Evolutionary conservation across 2,329 filamentous ascomycete species (phyloP).

Genomic region (Phoma sp.): DNA sequence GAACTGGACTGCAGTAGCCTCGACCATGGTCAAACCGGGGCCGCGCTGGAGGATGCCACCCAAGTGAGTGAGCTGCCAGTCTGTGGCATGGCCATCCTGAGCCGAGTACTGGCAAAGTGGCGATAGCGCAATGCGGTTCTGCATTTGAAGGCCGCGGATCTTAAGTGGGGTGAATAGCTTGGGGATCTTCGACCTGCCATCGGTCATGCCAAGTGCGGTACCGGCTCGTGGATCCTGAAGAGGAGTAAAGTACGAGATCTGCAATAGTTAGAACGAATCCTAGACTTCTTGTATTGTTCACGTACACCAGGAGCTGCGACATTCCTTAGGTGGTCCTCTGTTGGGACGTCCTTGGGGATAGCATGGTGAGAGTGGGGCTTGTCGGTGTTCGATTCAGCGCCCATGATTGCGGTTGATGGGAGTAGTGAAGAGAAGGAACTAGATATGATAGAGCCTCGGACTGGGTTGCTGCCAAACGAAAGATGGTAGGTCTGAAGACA

Average conservation of each 20-base stretch:
- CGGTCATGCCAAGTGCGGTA: constrained; percentile 56
- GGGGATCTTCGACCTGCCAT: constrained; percentile 60
- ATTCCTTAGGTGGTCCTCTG: constrained; percentile 50
- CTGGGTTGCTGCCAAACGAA: constrained; percentile 8
- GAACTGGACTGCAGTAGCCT: constrained; percentile 77
- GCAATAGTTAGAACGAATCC: constrained; percentile 12
- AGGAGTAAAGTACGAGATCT: constrained; percentile 59
- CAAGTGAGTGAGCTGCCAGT: constrained; percentile 84
- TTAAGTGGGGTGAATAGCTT: constrained; percentile 67
- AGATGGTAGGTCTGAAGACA: constrained; percentile 1
- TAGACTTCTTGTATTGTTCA: background rate
- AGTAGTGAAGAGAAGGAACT: background rate
- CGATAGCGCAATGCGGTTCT: constrained; percentile 68
- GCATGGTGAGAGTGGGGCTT: constrained; percentile 44
- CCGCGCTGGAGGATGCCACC: constrained; percentile 81
- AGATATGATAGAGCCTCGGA: background rate
- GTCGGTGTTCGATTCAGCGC: constrained; percentile 29
- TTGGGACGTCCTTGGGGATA: constrained; percentile 37
- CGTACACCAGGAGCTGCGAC: constrained; percentile 52
- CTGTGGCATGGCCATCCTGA: constrained; percentile 74
- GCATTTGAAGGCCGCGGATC: constrained; percentile 67
- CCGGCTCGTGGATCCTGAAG: constrained; percentile 56
- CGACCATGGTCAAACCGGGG: constrained; percentile 75
- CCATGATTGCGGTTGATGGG: constrained; percentile 24
- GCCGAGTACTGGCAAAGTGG: constrained; percentile 69